Conservation (phyloP, 805 yeast species). For the Ogataea paraovalis region DNA sequence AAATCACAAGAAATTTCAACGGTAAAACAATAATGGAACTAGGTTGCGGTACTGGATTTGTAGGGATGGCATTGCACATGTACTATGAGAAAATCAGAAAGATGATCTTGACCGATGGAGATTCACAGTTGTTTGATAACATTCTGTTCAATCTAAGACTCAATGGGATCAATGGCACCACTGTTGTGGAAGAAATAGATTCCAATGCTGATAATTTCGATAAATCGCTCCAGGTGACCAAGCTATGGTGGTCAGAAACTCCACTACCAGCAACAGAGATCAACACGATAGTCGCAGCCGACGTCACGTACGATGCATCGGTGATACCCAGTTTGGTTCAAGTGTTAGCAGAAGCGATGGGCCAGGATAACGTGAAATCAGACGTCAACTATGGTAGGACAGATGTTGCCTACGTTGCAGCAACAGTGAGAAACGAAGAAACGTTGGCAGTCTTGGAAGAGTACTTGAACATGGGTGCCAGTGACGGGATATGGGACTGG, state of each 20-base stretch:
- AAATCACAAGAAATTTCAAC: constrained; percentile 10
- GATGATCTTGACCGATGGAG: constrained; percentile 65
- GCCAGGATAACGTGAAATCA: constrained; percentile 10
- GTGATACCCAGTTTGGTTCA: constrained; percentile 52
- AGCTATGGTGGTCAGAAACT: constrained; percentile 60
- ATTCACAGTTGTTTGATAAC: constrained; percentile 47
- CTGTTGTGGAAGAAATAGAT: constrained; percentile 5
- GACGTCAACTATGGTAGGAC: constrained; percentile 12
- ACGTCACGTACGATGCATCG: constrained; percentile 76
- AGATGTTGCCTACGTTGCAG: constrained; percentile 46
- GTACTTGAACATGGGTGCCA: constrained; percentile 26
- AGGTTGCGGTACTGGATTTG: constrained; percentile 89
- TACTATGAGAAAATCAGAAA: constrained; percentile 12
- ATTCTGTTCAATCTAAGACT: constrained; percentile 40
- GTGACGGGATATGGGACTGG: constrained; percentile 28
- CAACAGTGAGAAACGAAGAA: constrained; percentile 65
- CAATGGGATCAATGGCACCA: constrained; percentile 33
- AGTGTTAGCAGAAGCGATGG: constrained; percentile 40
- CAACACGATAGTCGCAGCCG: constrained; percentile 73
- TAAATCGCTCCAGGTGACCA: constrained; percentile 21
- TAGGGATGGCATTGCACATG: constrained; percentile 47
- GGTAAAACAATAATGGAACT: constrained; percentile 55
- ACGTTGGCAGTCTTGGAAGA: constrained; percentile 44
- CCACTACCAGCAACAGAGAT: constrained; percentile 33
- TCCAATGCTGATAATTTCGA: not conserved